Conservation (phyloP, 805 yeast genomes). For the Schwanniomyces sp. region DNA sequence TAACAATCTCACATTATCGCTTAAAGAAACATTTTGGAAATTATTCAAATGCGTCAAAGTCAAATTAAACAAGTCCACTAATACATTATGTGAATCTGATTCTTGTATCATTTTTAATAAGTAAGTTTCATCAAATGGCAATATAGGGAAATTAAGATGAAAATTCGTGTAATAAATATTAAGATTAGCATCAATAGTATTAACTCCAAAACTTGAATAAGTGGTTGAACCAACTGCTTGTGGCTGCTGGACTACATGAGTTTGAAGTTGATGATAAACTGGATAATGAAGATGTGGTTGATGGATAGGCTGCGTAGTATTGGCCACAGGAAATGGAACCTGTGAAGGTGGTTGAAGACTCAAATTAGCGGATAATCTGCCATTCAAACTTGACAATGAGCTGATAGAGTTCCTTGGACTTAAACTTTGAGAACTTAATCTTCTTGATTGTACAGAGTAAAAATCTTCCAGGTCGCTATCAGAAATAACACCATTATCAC, state of each 20-base stretch:
- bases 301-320: constrained; percentile 10
- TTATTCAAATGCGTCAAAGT: constrained; percentile 40
- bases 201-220: constrained; percentile 12
- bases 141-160: constrained; percentile 46
- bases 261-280: constrained; percentile 15
- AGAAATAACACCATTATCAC: constrained; percentile 20
- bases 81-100: constrained; percentile 25
- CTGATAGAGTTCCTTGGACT: constrained; percentile 35
- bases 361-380: constrained; percentile 23
- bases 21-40: constrained; percentile 30
- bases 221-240: not conserved
- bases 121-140: constrained; percentile 34
- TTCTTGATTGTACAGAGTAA: constrained; percentile 24
- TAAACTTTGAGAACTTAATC: constrained; percentile 16
- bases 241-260: constrained; percentile 10
- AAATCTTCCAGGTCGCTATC: constrained; percentile 36
- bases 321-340: constrained; percentile 5
- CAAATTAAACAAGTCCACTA: constrained; percentile 42
- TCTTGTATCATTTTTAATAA: constrained; percentile 11
- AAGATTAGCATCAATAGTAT: constrained; percentile 30
- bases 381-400: constrained; percentile 30
- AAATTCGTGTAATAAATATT: constrained; percentile 42
- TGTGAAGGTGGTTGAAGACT: constrained; percentile 5
- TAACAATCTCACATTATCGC: constrained; percentile 33
- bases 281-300: constrained; percentile 1